Conservation (phyloP, 1,139 yeast genomes). For the Saccharomycopsis phalli region DNA sequence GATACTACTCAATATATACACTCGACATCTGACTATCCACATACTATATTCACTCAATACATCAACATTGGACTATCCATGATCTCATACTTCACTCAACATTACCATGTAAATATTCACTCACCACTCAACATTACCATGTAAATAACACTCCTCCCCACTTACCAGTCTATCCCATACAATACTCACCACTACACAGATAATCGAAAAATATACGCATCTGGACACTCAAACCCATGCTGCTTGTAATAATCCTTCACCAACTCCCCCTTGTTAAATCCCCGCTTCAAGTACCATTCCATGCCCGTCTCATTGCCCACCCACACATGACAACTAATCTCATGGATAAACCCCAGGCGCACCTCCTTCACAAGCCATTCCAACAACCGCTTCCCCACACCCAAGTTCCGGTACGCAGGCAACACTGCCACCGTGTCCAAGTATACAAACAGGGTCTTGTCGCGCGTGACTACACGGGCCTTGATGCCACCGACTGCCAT, state of each 20-base stretch:
- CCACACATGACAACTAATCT: constrained; percentile 54
- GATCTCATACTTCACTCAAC: too few relatives aligned
- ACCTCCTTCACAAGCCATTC: constrained; percentile 48
- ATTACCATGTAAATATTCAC: too few relatives aligned
- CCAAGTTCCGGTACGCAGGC: constrained; percentile 47
- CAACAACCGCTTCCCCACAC: constrained; percentile 55
- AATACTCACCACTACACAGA: too few relatives aligned
- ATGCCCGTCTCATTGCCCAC: constrained; percentile 36
- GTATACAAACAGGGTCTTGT: constrained; percentile 33
- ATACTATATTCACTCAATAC: too few relatives aligned
- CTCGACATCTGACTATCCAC: too few relatives aligned
- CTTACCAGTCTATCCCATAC: not conserved
- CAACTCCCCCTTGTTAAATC: constrained; percentile 37
- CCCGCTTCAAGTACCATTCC: constrained; percentile 46
- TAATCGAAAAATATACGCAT: constrained; percentile 37
- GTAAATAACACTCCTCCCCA: not conserved
- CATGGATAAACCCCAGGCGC: constrained; percentile 43
- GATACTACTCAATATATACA: too few relatives aligned
- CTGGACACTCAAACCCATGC: constrained; percentile 38
- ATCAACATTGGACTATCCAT: too few relatives aligned
- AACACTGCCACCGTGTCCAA: constrained; percentile 63
- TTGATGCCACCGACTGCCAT: constrained; percentile 66
- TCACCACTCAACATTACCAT: not conserved
- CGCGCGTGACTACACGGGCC: constrained; percentile 35
- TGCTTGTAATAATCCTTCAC: constrained; percentile 44